Evolutionary conservation across 2,329 filamentous ascomycete species (phyloP).

Genomic region (Pezicula radicicola): DNA sequence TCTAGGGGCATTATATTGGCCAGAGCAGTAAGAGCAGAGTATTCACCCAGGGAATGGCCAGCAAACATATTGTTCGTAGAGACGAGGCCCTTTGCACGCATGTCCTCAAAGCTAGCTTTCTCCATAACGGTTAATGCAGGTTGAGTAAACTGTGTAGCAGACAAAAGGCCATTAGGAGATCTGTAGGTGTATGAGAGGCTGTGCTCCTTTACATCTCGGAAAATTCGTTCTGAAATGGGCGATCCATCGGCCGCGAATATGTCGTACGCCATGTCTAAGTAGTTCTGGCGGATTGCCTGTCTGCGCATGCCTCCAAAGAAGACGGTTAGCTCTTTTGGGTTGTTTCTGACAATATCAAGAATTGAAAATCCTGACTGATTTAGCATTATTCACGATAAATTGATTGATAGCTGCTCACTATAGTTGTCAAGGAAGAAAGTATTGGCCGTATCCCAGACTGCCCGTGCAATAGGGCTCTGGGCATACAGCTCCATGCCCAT

Average conservation of each 20-base stretch:
- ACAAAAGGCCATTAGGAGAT: slow-evolving; percentile 90
- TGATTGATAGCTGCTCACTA: slow-evolving; percentile 66
- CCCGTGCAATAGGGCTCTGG: slow-evolving; percentile 88
- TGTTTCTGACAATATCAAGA: slow-evolving; percentile 98
- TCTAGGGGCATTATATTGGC: slow-evolving; percentile 98
- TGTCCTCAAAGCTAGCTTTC: slow-evolving; percentile 98
- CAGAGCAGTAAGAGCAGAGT: slow-evolving; percentile 88
- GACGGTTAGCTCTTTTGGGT: slow-evolving; percentile 96
- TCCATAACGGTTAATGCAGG: slow-evolving; percentile 98
- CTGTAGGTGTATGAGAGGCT: slow-evolving; percentile 96
- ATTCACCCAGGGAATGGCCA: slow-evolving; percentile 96
- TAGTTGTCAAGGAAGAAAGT: slow-evolving; percentile 98
- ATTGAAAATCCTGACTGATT: slow-evolving; percentile 76
- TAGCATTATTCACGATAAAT: neutral
- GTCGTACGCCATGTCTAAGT: slow-evolving; percentile 99
- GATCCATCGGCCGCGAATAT: slow-evolving; percentile 86
- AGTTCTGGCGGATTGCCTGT: slow-evolving; percentile 97
- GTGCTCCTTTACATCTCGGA: slow-evolving; percentile 92
- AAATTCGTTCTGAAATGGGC: slow-evolving; percentile 98
- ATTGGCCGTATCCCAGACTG: slow-evolving; percentile 97
- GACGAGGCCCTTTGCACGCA: slow-evolving; percentile 94
- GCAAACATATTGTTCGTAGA: slow-evolving; percentile 93
- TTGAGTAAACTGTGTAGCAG: slow-evolving; percentile 97
- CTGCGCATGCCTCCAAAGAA: slow-evolving; percentile 96
- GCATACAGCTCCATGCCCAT: slow-evolving; percentile 99